phyloP scores from a whole-genome alignment of 106 monocot species.

The Allium sativum region DNA sequence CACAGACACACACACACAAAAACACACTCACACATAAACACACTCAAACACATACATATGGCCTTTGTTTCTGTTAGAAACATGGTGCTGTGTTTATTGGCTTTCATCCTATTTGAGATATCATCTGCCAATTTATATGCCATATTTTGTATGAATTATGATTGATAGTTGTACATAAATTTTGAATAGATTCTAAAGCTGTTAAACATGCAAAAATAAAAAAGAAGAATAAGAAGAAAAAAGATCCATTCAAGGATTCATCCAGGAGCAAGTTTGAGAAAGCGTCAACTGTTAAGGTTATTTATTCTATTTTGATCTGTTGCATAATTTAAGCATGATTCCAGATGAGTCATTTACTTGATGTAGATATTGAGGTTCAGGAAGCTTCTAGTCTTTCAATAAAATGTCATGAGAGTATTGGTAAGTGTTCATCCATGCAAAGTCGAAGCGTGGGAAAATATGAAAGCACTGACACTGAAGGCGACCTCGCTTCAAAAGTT shows the following conservation, averaged over 20 bases:
- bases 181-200: constrained; percentile 16
- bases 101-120: neutral
- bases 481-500: constrained; percentile 27
- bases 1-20: too few relatives aligned
- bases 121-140: neutral
- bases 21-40: too few relatives aligned
- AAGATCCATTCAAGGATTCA: constrained; percentile 18
- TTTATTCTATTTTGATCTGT: neutral
- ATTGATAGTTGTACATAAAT: neutral
- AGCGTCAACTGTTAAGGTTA: constrained; percentile 8
- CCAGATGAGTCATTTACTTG: neutral
- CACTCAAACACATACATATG: too few relatives aligned
- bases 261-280: constrained; percentile 4
- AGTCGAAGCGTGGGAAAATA: constrained; percentile 11
- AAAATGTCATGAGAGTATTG: neutral
- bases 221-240: constrained; percentile 32
- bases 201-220: constrained; percentile 14
- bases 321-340: neutral
- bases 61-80: too few relatives aligned
- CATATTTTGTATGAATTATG: neutral
- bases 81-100: neutral
- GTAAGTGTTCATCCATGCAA: constrained; percentile 3
- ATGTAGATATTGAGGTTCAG: constrained; percentile 8
- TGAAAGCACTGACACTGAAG: constrained; percentile 19
- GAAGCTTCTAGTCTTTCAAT: constrained; percentile 8